A percentile compares a stretch with the other conserved stretches of the same genome.
Conservation (phyloP, 108 stramenopile genomes). For the Fistulifera pelliculosa region DNA sequence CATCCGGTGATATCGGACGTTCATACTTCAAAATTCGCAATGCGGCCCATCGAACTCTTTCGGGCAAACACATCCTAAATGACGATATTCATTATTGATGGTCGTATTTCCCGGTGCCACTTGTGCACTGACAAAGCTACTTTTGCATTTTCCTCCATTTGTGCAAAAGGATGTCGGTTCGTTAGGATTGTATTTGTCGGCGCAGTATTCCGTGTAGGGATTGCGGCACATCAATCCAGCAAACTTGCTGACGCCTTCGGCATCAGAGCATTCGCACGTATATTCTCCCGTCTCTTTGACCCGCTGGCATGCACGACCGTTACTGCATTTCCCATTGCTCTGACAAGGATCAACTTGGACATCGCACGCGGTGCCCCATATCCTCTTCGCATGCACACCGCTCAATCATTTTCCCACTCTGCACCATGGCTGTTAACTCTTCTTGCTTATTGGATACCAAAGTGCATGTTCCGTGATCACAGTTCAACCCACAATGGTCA, state of each 20-base stretch:
- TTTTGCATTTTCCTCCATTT: conserved; percentile 42
- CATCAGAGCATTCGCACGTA: conserved; percentile 31
- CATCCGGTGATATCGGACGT: too few species aligned
- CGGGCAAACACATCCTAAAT: conserved; percentile 50
- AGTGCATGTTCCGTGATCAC: conserved; percentile 47
- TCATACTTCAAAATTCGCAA: conserved; percentile 30
- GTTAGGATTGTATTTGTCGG: conserved; percentile 15
- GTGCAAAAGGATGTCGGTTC: conserved; percentile 28
- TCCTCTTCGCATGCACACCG: conserved; percentile 36
- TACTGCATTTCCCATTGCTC: too few species aligned
- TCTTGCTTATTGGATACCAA: conserved; percentile 22
- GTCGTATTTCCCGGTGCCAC: conserved; percentile 13
- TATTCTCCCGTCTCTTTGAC: too few species aligned
- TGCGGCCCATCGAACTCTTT: conserved; percentile 48
- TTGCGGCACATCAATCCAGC: conserved; percentile 38
- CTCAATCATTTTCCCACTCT: conserved; percentile 35
- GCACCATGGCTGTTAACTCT: conserved; percentile 21
- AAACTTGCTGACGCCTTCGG: conserved; percentile 23
- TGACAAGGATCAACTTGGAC: neutral
- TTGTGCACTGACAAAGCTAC: conserved; percentile 16
- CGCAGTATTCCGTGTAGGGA: conserved; percentile 32
- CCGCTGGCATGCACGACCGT: too few species aligned
- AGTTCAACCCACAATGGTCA: conserved; percentile 8
- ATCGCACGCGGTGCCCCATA: conserved; percentile 41
- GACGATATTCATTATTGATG: conserved; percentile 11